Evolutionary conservation across 2,329 filamentous ascomycete species (phyloP), one percentile per base, ranked within the genome.

Genomic region (Penicillium sp.): DNA sequence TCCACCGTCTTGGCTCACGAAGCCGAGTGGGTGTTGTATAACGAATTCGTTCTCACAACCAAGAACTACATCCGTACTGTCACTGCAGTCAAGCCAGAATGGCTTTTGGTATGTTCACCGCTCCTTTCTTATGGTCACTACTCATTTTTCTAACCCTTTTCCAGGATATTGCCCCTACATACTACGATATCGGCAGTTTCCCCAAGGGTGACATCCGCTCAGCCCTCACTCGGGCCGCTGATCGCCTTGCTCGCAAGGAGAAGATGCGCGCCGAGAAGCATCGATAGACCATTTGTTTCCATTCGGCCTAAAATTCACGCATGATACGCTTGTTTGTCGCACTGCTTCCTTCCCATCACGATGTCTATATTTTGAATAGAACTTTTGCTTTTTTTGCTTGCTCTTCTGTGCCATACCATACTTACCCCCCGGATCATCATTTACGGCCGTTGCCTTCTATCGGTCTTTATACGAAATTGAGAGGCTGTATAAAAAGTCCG

Each of bases 31-130:
- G 90, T 99, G 26, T 79, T 99, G 26, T 99, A 99, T 78, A 96
- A 97, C 69, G 95, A 99, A 72, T 99, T 97, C 70, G 94, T 99
- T 13, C 84, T 99, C 54, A 99, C 94, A 1, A 94, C 89, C 51
- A 97, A 99, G 83, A 96, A 97, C 78, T 99, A 97, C 74, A 93
- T 99, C 67, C 85, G 95, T 55, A 97, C 91, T 0, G 91, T 97
- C 46, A 97, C 92, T 13, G 87, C 89, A 31, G 88, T 99, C 53
- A 89, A 90, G 72, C 90, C 93, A 0, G 94, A 99, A 75, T 99
- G 94, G 94, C 79, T 99, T 59, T 72, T 97, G 75, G 90, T 92
- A 81, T 77, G 88, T 77, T 53, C n/a, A 38, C 24, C 37, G 35
- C 39, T 18, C 46, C 53, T 51, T 68, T 29, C 44, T 34, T 26